phyloP scores from a whole-genome alignment of 2,329 filamentous ascomycete species.

The Pyrenochaeta sp. region DNA sequence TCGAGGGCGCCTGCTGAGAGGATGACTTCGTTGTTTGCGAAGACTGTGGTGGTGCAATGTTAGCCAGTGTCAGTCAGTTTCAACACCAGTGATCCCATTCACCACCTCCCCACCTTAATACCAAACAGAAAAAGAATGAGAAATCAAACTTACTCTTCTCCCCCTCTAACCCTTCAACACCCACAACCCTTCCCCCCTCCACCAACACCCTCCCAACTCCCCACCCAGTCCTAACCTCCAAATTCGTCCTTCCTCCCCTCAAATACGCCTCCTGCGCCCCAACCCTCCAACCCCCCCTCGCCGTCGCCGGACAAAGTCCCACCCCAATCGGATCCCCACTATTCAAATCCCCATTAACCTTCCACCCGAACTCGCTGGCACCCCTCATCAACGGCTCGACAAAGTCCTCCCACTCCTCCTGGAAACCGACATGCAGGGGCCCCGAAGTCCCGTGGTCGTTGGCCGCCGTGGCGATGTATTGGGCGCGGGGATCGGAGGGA shows the following conservation, averaged over 20 bases:
- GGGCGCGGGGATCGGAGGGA: no score
- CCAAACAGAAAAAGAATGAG: background rate
- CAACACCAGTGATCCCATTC: no score
- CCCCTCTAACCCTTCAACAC: slow-evolving; percentile 1
- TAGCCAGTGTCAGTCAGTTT: background rate
- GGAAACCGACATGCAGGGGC: background rate
- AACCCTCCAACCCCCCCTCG: slow-evolving; percentile 1
- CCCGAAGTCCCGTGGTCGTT: background rate
- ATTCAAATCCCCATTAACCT: slow-evolving; percentile 2
- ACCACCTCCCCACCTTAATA: no score
- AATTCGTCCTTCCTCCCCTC: background rate
- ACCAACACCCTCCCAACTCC: slow-evolving; percentile 2
- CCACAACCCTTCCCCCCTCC: slow-evolving; percentile 1
- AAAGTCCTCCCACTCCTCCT: background rate
- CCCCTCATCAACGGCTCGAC: background rate
- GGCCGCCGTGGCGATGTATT: background rate
- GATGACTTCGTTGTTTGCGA: slow-evolving; percentile 2
- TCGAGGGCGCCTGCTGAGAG: slow-evolving; percentile 2
- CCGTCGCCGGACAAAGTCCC: slow-evolving; percentile 1
- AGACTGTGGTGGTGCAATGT: background rate
- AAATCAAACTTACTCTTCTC: background rate
- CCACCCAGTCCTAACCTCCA: background rate
- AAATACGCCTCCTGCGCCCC: slow-evolving; percentile 3
- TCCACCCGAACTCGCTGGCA: slow-evolving; percentile 1
- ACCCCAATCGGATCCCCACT: slow-evolving; percentile 6